Evolutionary conservation across 2,329 filamentous ascomycete species (phyloP).

Genomic region (Hymenoscyphus salicellus): DNA sequence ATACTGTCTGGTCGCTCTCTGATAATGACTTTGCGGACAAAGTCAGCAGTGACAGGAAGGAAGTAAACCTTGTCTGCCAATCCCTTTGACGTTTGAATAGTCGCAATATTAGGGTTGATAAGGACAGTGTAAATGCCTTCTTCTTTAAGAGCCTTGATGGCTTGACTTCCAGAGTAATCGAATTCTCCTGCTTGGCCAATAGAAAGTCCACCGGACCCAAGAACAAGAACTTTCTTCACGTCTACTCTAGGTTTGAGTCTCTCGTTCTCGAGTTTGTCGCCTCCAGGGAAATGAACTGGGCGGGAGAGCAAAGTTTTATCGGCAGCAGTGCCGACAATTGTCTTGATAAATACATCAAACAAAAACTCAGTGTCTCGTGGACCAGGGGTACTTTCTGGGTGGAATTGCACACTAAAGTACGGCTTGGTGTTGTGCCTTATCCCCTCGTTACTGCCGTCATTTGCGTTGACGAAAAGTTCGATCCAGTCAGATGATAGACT

Average conservation of each 20-base stretch:
- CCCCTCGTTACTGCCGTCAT: conserved; percentile 96
- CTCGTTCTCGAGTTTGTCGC: conserved; percentile 74
- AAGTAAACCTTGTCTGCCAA: conserved; percentile 99
- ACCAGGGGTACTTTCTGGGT: conserved; percentile 93
- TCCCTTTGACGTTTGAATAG: conserved; percentile 97
- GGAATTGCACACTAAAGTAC: conserved; percentile 99
- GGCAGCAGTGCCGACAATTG: conserved; percentile 69
- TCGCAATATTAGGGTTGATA: conserved; percentile 99
- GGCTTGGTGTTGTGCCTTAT: conserved; percentile 83
- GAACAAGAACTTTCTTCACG: conserved; percentile 90
- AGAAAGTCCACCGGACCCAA: conserved; percentile 91
- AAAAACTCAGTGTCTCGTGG: conserved; percentile 94
- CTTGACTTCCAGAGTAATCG: conserved; percentile 96
- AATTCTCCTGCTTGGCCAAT: conserved; percentile 99
- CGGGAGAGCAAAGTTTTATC: conserved; percentile 64
- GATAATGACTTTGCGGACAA: conserved; percentile 94
- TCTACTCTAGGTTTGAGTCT: conserved; percentile 72
- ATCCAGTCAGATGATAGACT: conserved; percentile 78
- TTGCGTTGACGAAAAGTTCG: conserved; percentile 96
- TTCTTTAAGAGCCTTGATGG: conserved; percentile 96
- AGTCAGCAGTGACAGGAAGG: conserved; percentile 92
- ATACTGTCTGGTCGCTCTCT: conserved; percentile 94
- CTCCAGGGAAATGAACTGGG: conserved; percentile 84
- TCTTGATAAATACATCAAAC: conserved; percentile 93
- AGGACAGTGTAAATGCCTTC: conserved; percentile 97